Base-by-base conservation (phyloP, 2,329 filamentous ascomycete genomes). In the Phialophora tarda region DNA sequence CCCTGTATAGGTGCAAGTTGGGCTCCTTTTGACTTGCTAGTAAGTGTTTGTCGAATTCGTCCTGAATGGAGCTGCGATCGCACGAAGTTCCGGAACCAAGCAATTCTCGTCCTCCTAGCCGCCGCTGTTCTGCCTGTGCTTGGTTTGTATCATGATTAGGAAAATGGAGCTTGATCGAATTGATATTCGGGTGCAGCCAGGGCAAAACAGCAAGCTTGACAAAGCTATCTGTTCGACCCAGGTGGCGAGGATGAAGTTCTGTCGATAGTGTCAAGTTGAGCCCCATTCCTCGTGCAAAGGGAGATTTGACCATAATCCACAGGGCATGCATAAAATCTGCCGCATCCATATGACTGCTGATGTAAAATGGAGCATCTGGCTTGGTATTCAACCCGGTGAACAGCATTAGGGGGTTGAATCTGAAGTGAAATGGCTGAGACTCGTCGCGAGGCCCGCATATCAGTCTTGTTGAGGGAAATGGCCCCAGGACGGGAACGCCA, bases 291-390 rank as follows among this genome's bases (percentile, higher is more conserved):
- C 60, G 54, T 5, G 66, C 64, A 62, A 69, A 71, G 11, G 69
- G 55, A 48, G 64, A 65, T 51, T 67, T 68, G 59, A 65, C 56
- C 56, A 71, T 65, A 44, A 71, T 69, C 69, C 69, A 71, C 2
- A 71, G 64, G 6, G 69, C 69, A 59, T 69, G 66, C 44, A 67
- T 51, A 28, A 71, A 66, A 50, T 67, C 63, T 10, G 55, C 59
- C 1, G 64, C 47, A 41, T 71, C 69, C 32, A 48, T 61, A 44
- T 63, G 59, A 59, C 67, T 69, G 64, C 64, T 66, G 7, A 71
- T 50, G 58, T 69, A 71, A 30, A 69, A 67, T 17, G 69, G 66
- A 14, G 64, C 62, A 24, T 61, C 51, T 14, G 50, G 32, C 51
- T 63, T 67, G 30, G 56, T 59, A 24, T 58, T 71, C 23, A 47